A percentile compares a stretch with the other conserved stretches of the same genome.
phyloP scores from a whole-genome alignment of 2,329 filamentous ascomycete genomes.

The Botrytis hyacinthi region DNA sequence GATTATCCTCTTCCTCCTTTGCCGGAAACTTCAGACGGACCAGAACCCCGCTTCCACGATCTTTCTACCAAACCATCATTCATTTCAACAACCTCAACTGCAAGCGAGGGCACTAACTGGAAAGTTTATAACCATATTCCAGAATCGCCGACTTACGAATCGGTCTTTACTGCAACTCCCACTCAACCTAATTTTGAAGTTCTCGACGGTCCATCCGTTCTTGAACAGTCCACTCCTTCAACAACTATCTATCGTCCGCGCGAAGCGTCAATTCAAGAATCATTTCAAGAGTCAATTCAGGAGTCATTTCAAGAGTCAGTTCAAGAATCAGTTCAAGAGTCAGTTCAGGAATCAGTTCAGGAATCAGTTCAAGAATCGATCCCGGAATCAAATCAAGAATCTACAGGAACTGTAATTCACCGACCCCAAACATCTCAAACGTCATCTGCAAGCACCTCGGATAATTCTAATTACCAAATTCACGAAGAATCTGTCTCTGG shows the following conservation, averaged over 20 bases:
- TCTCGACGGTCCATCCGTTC: conserved; percentile 6
- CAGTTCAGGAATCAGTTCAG: background rate
- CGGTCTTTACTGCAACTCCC: conserved; percentile 25
- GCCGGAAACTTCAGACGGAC: conserved; percentile 31
- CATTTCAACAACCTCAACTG: conserved; percentile 36
- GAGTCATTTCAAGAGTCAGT: background rate
- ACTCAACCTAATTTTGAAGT: conserved; percentile 17
- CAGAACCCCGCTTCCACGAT: conserved; percentile 30
- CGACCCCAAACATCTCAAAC: conserved; percentile 8
- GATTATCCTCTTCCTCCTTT: conserved; percentile 33
- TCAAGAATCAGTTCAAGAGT: background rate
- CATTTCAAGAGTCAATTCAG: background rate
- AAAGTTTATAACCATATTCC: conserved; percentile 35
- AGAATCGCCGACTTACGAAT: conserved; percentile 25
- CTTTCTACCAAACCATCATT: conserved; percentile 39
- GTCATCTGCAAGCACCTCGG: conserved; percentile 12
- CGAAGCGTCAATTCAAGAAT: background rate
- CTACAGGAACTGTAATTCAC: conserved; percentile 1
- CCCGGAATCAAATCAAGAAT: conserved; percentile 1
- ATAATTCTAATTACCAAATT: conserved; percentile 17
- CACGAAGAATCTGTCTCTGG: conserved; percentile 7
- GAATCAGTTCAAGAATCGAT: background rate
- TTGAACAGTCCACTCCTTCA: conserved; percentile 18
- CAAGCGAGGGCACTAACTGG: conserved; percentile 39
- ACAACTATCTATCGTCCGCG: conserved; percentile 13